Evolutionary conservation across 306 rosid genomes (phyloP), one percentile per base, ranked within the genome.

Genomic region (Sophora flavescens): DNA sequence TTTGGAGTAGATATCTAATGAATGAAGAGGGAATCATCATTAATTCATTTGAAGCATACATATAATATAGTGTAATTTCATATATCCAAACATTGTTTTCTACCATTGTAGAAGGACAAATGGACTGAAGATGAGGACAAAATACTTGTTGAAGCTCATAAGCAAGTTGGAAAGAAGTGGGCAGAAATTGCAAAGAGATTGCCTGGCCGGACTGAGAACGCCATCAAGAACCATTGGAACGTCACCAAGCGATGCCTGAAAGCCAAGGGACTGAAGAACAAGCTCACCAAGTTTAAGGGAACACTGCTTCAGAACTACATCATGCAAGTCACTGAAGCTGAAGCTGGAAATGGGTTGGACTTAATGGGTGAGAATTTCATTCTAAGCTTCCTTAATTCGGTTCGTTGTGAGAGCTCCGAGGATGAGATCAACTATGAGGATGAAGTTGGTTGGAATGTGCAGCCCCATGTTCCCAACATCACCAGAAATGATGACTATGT

Each of bases 221-320:
- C 91, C 1, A 88, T 91, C 6, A 91, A 93, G 82, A 93, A 93
- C 70, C 96, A 91, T 15, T 91, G 93, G 97, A 89, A 91, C 44
- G 86, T 93, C 11, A 89, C 92, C 0, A 93, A 89, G 84, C 77
- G 98, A 0, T 70, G 88, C 54, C 89, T 68, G 12, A 76, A 67
- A 16, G 44, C 91, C 0, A 88, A 84, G 76, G 88, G 11, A 78
- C 13, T 15, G 44, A 83, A 54, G 67, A 70, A 57, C 64, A 75
- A 18, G 65, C 74, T 42, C 56, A 39, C 30, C 7, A 5, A 32
- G 3, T 11, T 52, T 0, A 76, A 17, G 66, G 45, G 71, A 62
- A 48, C 83, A 0, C 68, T 75, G n/a, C 77, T 93, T 50, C 88
- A 87, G 42, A 60, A 38, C 33, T 93, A 93, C 78, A 88, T 93